phyloP scores from a whole-genome alignment of 2,329 filamentous ascomycete species.

The Colletotrichum tofieldiae region DNA sequence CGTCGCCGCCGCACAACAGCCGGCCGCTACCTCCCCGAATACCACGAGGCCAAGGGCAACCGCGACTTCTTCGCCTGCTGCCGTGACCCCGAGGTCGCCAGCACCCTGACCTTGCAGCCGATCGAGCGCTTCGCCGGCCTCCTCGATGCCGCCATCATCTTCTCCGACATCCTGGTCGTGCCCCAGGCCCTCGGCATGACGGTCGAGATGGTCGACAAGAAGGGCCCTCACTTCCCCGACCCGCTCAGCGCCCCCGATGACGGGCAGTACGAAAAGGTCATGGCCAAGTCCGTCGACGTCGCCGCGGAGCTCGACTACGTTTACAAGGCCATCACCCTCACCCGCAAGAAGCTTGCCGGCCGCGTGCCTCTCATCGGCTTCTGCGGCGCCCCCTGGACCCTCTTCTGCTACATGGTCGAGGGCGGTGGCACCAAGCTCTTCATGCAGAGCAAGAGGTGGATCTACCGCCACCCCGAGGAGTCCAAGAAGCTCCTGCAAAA shows the following conservation, averaged over 20 bases:
- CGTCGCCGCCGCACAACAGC: slow-evolving; percentile 66
- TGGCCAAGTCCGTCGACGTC: slow-evolving; percentile 87
- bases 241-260: slow-evolving; percentile 86
- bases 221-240: slow-evolving; percentile 93
- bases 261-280: slow-evolving; percentile 84
- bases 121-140: slow-evolving; percentile 92
- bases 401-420: slow-evolving; percentile 99
- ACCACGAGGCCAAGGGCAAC: slow-evolving; percentile 92
- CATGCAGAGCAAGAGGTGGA: slow-evolving; percentile 94
- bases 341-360: slow-evolving; percentile 87
- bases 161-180: slow-evolving; percentile 98
- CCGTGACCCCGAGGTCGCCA: slow-evolving; percentile 91
- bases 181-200: slow-evolving; percentile 98
- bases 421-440: slow-evolving; percentile 97
- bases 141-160: slow-evolving; percentile 97
- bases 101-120: slow-evolving; percentile 93
- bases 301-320: slow-evolving; percentile 91
- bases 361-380: slow-evolving; percentile 96
- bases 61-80: slow-evolving; percentile 99
- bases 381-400: slow-evolving; percentile 96
- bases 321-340: slow-evolving; percentile 94
- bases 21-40: slow-evolving; percentile 96
- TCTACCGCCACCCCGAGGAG: slow-evolving; percentile 89
- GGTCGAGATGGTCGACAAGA: slow-evolving; percentile 99
- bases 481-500: slow-evolving; percentile 88